Conservation (phyloP, 192 early-diverging fungal genomes). For the Podila epicladia region DNA sequence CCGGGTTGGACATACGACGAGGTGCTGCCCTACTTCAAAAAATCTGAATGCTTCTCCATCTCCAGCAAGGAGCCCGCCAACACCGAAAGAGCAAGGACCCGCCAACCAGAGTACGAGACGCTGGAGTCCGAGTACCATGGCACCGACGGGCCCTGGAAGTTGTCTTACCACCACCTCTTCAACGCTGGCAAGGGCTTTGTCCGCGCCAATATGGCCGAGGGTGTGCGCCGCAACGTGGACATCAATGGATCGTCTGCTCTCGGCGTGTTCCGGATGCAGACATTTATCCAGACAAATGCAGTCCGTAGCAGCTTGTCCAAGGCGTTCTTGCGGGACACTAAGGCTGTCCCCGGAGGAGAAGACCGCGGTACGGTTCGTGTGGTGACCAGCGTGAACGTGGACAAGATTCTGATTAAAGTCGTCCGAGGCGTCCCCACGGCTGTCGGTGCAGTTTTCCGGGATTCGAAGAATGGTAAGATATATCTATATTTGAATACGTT, state of each 20-base stretch:
- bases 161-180: conserved; percentile 11
- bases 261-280: conserved; percentile 18
- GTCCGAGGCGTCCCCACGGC: conserved; percentile 7
- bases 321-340: conserved; percentile 14
- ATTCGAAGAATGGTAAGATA: conserved; percentile 10
- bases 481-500: not conserved
- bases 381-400: conserved; percentile 8
- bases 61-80: not conserved
- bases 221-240: conserved; percentile 2
- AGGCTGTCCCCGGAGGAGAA: conserved; percentile 25
- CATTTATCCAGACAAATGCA: not conserved
- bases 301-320: conserved; percentile 11
- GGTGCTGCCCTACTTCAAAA: conserved; percentile 27
- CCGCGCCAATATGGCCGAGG: conserved; percentile 8
- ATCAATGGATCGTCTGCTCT: conserved; percentile 6
- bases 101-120: conserved; percentile 15
- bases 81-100: not conserved
- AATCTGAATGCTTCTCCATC: conserved; percentile 5
- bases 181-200: conserved; percentile 12
- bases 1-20: conserved; percentile 44
- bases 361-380: conserved; percentile 17
- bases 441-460: conserved; percentile 22
- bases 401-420: conserved; percentile 3
- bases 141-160: conserved; percentile 21
- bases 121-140: conserved; percentile 23